phyloP scores from a whole-genome alignment of 2,329 filamentous ascomycete genomes.

The Xylaria hypoxylon region DNA sequence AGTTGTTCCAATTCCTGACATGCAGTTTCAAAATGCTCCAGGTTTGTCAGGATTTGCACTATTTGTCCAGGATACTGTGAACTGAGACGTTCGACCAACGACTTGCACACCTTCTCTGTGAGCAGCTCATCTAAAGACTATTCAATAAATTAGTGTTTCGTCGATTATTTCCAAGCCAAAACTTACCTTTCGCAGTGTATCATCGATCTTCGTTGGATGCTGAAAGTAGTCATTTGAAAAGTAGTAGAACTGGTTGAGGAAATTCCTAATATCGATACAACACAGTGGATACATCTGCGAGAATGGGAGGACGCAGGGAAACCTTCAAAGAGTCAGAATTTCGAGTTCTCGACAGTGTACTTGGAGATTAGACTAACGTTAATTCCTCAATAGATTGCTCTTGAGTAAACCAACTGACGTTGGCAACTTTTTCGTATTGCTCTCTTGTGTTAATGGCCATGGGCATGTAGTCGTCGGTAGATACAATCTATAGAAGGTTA shows the following conservation, averaged over 20 bases:
- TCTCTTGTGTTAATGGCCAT: constrained; percentile 94
- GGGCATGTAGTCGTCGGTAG: constrained; percentile 99
- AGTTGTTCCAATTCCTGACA: constrained; percentile 90
- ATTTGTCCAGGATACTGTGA: constrained; percentile 98
- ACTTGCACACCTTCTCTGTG: constrained; percentile 89
- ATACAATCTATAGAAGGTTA: constrained; percentile 66
- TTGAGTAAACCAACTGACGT: constrained; percentile 94
- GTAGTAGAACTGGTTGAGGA: constrained; percentile 97
- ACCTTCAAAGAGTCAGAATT: constrained; percentile 65
- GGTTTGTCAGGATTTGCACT: constrained; percentile 96
- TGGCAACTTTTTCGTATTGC: constrained; percentile 95
- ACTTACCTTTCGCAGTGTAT: constrained; percentile 81
- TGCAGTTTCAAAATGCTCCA: constrained; percentile 95
- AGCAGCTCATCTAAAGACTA: constrained; percentile 95
- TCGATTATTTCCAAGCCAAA: constrained; percentile 23
- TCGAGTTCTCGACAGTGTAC: constrained; percentile 55
- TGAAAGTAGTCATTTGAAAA: constrained; percentile 97
- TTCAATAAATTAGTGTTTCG: constrained; percentile 31
- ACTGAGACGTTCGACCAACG: constrained; percentile 85
- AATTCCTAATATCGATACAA: constrained; percentile 98
- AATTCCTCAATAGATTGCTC: constrained; percentile 82
- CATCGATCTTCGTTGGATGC: constrained; percentile 88
- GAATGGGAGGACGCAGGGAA: constrained; percentile 95
- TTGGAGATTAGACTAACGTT: constrained; percentile 63
- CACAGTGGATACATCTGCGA: constrained; percentile 99